Evolutionary conservation across 768 basidiomycete species (phyloP).

Genomic region (Agaricus bisporus): DNA sequence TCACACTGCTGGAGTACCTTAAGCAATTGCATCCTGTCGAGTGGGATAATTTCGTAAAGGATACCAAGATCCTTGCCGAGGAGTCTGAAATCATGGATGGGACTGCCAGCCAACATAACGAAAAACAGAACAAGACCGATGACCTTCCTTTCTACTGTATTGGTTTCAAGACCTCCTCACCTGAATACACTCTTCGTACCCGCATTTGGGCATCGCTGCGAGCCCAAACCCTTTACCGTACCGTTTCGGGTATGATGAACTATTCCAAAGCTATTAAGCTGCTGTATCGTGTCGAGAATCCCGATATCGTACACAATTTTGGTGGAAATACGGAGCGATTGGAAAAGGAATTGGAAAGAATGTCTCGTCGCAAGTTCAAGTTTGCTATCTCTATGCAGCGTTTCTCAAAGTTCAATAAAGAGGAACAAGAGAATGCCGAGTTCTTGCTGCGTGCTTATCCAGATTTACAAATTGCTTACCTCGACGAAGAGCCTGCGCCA

Average conservation of each 20-base stretch:
- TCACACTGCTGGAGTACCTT: conserved; percentile 94
- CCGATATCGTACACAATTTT: conserved; percentile 92
- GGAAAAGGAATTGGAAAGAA: conserved; percentile 92
- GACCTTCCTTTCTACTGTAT: conserved; percentile 99
- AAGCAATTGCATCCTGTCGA: conserved; percentile 98
- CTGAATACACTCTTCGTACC: conserved; percentile 96
- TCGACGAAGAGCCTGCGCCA: conserved; percentile 91
- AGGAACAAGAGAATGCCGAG: conserved; percentile 97
- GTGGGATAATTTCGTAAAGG: conserved; percentile 99
- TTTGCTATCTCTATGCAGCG: conserved; percentile 98
- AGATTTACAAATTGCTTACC: conserved; percentile 95
- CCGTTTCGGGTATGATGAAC: conserved; percentile 99
- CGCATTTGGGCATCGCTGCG: conserved; percentile 99
- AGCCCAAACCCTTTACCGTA: conserved; percentile 96
- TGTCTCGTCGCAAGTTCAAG: conserved; percentile 98
- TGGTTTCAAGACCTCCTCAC: conserved; percentile 98
- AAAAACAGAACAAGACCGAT: conserved; percentile 75
- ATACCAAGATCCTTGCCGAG: conserved; percentile 97
- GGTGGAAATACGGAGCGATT: conserved; percentile 95
- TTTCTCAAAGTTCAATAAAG: conserved; percentile 98
- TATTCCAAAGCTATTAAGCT: conserved; percentile 99
- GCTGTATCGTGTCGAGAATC: conserved; percentile 97
- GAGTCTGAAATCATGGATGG: conserved; percentile 65
- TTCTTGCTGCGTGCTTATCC: conserved; percentile 97
- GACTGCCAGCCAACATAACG: conserved; percentile 49